phyloP scores from a whole-genome alignment of 2,329 filamentous ascomycete species.

The Fusarium neocosmosporiellum region DNA sequence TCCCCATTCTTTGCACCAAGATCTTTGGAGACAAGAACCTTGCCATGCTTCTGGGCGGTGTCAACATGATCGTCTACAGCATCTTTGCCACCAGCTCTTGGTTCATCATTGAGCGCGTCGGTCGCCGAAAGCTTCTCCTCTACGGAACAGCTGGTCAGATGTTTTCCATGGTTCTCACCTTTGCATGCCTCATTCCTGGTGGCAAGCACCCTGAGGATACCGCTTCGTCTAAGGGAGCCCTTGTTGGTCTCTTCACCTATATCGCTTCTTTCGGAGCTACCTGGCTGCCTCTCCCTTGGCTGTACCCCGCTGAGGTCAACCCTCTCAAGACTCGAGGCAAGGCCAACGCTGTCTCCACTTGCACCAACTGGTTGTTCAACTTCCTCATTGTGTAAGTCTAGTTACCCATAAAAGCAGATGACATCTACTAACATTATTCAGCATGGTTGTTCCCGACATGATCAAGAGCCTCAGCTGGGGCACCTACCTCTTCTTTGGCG shows the following conservation, averaged over 20 bases:
- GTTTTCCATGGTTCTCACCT: constrained; percentile 69
- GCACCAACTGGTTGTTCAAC: constrained; percentile 67
- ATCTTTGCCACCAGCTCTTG: constrained; percentile 66
- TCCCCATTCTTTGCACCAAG: constrained; percentile 64
- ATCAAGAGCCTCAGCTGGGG: constrained; percentile 68
- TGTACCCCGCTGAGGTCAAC: constrained; percentile 67
- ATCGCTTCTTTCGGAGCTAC: constrained; percentile 76
- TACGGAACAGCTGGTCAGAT: constrained; percentile 60
- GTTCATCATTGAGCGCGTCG: constrained; percentile 62
- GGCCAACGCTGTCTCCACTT: constrained; percentile 66
- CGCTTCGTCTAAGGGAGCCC: constrained; percentile 73
- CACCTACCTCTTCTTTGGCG: constrained; percentile 61
- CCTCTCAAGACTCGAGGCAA: constrained; percentile 59
- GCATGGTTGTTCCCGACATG: constrained; percentile 71
- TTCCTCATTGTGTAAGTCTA: constrained; percentile 58
- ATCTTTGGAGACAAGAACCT: constrained; percentile 51
- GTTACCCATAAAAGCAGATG: fast-evolving
- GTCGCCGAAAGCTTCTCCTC: constrained; percentile 60
- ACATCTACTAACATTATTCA: neutral
- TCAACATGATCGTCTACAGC: constrained; percentile 67
- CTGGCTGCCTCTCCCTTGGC: constrained; percentile 72
- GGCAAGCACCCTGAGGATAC: constrained; percentile 49
- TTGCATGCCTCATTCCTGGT: constrained; percentile 74
- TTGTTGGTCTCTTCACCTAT: constrained; percentile 75
- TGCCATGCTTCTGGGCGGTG: constrained; percentile 62